These are phyloP conservation scores for Aaosphaeria pasadenensis DNA, from an alignment of 2,329 filamentous ascomycete species.

Conservation along the genomic window DNA sequence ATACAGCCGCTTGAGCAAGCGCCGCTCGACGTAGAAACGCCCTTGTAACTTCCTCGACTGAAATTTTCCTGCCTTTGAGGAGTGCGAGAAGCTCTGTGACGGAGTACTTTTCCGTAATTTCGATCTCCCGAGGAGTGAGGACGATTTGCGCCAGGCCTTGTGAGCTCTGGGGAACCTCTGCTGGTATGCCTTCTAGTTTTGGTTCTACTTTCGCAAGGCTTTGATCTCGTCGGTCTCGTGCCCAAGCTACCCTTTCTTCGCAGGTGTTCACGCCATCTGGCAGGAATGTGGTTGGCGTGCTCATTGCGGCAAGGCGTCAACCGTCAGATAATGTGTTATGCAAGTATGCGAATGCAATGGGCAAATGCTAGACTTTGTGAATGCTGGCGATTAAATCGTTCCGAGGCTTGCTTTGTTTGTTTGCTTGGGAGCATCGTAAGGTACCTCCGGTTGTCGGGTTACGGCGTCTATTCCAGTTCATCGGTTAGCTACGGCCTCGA, in stretches of 20 bases:
- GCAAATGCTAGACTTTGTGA: too few species aligned
- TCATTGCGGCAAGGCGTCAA: too few species aligned
- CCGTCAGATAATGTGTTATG: too few species aligned
- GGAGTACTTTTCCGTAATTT: conserved; percentile 50
- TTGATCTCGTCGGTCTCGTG: neutral
- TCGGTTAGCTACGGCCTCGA: too few species aligned
- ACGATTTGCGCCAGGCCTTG: conserved; percentile 45
- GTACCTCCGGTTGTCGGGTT: too few species aligned
- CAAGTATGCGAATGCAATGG: too few species aligned
- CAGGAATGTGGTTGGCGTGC: neutral
- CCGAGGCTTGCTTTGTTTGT: too few species aligned
- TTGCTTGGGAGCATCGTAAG: too few species aligned
- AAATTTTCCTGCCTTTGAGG: conserved; percentile 45
- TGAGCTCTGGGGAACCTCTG: conserved; percentile 43
- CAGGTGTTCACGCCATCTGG: neutral
- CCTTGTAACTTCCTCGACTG: conserved; percentile 44
- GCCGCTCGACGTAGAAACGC: conserved; percentile 57
- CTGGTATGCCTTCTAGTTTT: neutral
- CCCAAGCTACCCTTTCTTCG: neutral
- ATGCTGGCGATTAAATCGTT: too few species aligned
- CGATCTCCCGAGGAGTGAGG: conserved; percentile 46
- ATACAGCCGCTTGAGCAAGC: conserved; percentile 49
- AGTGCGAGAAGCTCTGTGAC: conserved; percentile 37
- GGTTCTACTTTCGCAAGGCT: neutral
- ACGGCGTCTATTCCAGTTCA: too few species aligned